Evolutionary conservation across 331 rosid genomes (phyloP).

Genomic region (Pyrus hybrid): DNA sequence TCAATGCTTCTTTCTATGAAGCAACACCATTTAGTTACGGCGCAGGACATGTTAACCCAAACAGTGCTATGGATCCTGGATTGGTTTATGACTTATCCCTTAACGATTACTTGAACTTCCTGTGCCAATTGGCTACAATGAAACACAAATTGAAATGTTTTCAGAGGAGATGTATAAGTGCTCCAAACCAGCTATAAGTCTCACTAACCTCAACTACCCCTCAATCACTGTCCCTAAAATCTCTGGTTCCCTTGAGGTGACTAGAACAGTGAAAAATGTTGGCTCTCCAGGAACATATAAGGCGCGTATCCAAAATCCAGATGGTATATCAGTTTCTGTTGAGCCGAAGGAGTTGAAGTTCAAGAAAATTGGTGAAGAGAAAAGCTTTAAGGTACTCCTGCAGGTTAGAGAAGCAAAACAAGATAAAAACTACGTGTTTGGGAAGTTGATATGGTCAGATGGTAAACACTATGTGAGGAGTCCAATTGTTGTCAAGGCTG

Average conservation of each 20-base stretch:
- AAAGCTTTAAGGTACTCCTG: conserved; percentile 41
- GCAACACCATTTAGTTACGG: conserved; percentile 84
- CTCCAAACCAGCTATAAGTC: conserved; percentile 20
- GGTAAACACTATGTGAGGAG: conserved; percentile 62
- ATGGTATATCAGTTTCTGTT: conserved; percentile 42
- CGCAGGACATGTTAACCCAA: conserved; percentile 72
- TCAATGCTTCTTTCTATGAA: conserved; percentile 38
- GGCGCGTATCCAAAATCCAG: conserved; percentile 36
- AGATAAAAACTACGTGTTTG: conserved; percentile 46
- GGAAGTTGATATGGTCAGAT: conserved; percentile 75
- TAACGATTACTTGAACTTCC: conserved; percentile 52
- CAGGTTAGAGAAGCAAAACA: conserved; percentile 24
- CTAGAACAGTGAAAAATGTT: conserved; percentile 60
- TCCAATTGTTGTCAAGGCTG: conserved; percentile 62
- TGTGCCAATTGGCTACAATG: conserved; percentile 62
- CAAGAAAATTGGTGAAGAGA: conserved; percentile 54
- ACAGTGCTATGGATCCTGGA: conserved; percentile 78
- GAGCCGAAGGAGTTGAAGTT: conserved; percentile 57
- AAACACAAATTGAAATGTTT: conserved; percentile 38
- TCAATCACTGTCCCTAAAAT: conserved; percentile 72
- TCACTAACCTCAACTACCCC: conserved; percentile 65
- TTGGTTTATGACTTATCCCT: conserved; percentile 61
- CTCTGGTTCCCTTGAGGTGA: conserved; percentile 36
- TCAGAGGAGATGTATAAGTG: conserved; percentile 35
- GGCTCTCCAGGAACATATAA: conserved; percentile 62